Conservation (phyloP, 2,329 filamentous ascomycete genomes). For the Colletotrichum musicola region DNA sequence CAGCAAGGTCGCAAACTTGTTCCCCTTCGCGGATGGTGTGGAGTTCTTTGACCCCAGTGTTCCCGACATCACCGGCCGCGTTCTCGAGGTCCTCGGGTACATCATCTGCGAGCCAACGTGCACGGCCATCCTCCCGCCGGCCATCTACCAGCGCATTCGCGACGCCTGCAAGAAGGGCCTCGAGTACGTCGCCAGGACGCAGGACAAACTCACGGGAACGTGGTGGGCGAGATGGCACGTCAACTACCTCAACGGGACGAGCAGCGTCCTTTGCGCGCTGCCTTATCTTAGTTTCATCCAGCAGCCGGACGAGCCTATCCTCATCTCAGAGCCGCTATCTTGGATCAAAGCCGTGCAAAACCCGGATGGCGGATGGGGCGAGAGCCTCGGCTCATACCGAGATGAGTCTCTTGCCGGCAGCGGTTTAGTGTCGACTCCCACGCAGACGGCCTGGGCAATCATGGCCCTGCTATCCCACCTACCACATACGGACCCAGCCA, state of each 20-base stretch:
- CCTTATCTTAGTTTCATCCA: neutral
- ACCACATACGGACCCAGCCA: neutral
- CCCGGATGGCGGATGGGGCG: constrained; percentile 20
- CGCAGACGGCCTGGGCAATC: constrained; percentile 17
- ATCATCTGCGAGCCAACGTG: constrained; percentile 11
- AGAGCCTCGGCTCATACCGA: constrained; percentile 14
- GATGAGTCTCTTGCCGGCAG: constrained; percentile 15
- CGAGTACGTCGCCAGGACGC: constrained; percentile 1
- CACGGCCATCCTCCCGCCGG: constrained; percentile 5
- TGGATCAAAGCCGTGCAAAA: constrained; percentile 24
- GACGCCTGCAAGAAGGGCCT: constrained; percentile 6
- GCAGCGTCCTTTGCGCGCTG: constrained; percentile 23
- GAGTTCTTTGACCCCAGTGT: constrained; percentile 27
- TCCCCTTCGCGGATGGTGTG: constrained; percentile 17
- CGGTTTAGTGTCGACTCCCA: constrained; percentile 9
- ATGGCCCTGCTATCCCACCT: constrained; percentile 15
- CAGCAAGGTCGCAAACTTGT: constrained; percentile 10
- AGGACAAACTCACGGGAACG: constrained; percentile 15
- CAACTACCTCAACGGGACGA: constrained; percentile 28
- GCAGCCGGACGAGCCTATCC: neutral
- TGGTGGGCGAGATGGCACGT: constrained; percentile 31
- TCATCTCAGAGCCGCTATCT: neutral
- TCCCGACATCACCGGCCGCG: constrained; percentile 20
- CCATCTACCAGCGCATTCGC: constrained; percentile 3
- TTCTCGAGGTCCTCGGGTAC: constrained; percentile 15